These are phyloP conservation scores for Aspergillus flavus DNA, from an alignment of 2,329 filamentous ascomycete species.

Conservation along the genomic window DNA sequence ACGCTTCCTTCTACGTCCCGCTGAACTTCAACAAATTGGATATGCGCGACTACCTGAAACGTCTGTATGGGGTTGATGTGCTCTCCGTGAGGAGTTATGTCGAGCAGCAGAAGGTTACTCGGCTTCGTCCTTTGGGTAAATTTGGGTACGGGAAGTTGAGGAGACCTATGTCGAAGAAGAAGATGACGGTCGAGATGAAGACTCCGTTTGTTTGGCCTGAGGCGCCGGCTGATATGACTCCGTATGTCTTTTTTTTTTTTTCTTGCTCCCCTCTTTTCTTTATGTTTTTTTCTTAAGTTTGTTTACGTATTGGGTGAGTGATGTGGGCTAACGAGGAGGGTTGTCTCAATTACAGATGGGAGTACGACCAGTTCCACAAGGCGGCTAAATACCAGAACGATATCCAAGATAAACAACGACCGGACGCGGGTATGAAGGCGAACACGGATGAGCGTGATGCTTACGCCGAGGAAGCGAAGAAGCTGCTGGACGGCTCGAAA, in stretches of 20 bases:
- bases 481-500: conserved; percentile 62
- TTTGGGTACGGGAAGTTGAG: conserved; percentile 61
- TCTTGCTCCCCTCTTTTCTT: conserved; percentile 2
- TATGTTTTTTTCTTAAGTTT: neutral
- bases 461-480: conserved; percentile 63
- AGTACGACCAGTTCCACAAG: conserved; percentile 60
- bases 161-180: conserved; percentile 76
- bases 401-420: conserved; percentile 37
- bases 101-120: conserved; percentile 66
- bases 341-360: conserved; percentile 54
- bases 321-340: neutral
- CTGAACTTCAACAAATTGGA: conserved; percentile 95
- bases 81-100: conserved; percentile 77
- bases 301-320: conserved; percentile 9
- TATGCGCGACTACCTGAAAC: conserved; percentile 88
- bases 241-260: conserved; percentile 47
- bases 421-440: conserved; percentile 38
- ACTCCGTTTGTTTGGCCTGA: conserved; percentile 88
- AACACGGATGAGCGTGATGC: conserved; percentile 47
- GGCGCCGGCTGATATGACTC: conserved; percentile 61
- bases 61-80: conserved; percentile 77
- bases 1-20: conserved; percentile 88
- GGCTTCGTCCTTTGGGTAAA: conserved; percentile 34
- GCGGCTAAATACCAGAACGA: conserved; percentile 53
- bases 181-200: conserved; percentile 90